Conservation (phyloP, 2,329 filamentous ascomycete genomes). For the Sporothrix dimorphospora region DNA sequence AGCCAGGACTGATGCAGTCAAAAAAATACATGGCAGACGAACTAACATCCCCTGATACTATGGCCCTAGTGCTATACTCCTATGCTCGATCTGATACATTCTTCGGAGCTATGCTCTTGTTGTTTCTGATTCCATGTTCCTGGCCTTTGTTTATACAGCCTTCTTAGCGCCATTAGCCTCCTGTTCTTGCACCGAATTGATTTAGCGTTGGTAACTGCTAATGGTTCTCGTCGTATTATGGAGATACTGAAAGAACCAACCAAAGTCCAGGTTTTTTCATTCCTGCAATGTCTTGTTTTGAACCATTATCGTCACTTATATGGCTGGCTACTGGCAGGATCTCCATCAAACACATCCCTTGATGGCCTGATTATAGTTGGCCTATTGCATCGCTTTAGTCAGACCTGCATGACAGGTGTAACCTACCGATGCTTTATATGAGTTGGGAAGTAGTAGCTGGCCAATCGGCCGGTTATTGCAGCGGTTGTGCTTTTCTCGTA, state of each 20-base stretch:
- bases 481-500: not conserved
- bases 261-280: not conserved
- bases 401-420: not conserved
- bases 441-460: not conserved
- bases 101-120: not conserved
- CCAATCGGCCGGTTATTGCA: not conserved
- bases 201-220: not conserved
- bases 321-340: not conserved
- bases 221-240: not conserved
- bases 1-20: not conserved
- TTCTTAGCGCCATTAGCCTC: not conserved
- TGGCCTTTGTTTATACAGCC: not conserved
- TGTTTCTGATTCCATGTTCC: not conserved
- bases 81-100: not conserved
- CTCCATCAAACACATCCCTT: too few relatives aligned
- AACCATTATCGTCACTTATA: not conserved
- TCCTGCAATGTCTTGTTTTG: not conserved
- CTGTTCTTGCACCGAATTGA: not conserved
- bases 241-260: not conserved
- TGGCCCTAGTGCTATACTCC: too few relatives aligned
- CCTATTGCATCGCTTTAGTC: not conserved
- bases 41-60: not conserved
- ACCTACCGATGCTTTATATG: constrained; percentile 1
- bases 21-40: not conserved
- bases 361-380: too few relatives aligned